phyloP scores from a whole-genome alignment of 192 early-diverging fungal species.

The Chytriomyces hyalinus region DNA sequence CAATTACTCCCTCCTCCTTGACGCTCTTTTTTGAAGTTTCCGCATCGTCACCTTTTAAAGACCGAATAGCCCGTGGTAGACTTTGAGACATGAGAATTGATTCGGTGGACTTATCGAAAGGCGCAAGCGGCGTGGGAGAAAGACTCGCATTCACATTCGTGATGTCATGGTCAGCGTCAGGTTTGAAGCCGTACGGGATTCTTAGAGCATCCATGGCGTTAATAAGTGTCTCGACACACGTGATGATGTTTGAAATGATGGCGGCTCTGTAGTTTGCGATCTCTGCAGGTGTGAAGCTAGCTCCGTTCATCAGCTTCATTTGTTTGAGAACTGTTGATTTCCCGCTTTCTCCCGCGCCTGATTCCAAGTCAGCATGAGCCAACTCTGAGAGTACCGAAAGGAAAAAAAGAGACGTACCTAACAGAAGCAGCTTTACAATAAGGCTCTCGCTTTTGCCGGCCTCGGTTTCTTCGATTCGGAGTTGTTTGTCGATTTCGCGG shows the following conservation, averaged over 20 bases:
- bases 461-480: background rate
- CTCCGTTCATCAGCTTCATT: constrained; percentile 43
- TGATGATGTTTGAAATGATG: background rate
- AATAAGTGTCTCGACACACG: constrained; percentile 18
- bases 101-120: no score
- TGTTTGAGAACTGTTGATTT: constrained; percentile 48
- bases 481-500: background rate
- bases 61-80: no score
- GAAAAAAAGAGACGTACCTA: background rate
- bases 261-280: constrained; percentile 6
- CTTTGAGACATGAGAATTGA: no score
- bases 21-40: no score
- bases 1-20: no score
- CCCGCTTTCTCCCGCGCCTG: constrained; percentile 43
- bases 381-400: background rate
- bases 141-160: background rate
- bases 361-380: background rate
- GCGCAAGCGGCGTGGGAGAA: background rate
- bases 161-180: background rate
- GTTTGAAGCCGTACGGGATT: constrained; percentile 6
- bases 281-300: constrained; percentile 29
- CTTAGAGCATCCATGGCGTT: constrained; percentile 31
- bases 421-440: background rate
- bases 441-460: background rate
- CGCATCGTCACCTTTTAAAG: no score